Evolutionary conservation across 306 rosid species (phyloP), one percentile per base, ranked within the genome.

Genomic region (Crataegus laevigata): DNA sequence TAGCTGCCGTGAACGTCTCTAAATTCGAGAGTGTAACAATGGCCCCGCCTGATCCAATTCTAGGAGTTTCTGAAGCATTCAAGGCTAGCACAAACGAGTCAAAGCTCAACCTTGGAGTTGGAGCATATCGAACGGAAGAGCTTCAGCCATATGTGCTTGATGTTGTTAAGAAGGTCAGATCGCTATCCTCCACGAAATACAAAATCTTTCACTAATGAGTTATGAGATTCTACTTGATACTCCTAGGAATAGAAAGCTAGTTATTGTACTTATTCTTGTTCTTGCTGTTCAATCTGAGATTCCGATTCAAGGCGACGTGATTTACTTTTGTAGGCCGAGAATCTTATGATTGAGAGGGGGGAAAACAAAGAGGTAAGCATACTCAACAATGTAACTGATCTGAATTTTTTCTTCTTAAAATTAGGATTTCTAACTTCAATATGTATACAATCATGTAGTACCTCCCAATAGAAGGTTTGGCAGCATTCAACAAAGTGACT

Each of bases 1-100:
- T 84, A 70, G 92, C 85, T 58, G 84, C 93, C 0, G 91, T 88
- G 55, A 89, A 92, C 70, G 87, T 82, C 38, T 94, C 99, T 87
- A 89, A 88, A 76, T 94, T 94, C 71, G 99, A 94, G 80, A 93
- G 91, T 25, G 89, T 94, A 17, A 84, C 93, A 1, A 88, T 94
- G 99, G 99, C 99, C 69, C 96, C 96, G 61, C 96, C 99, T 10
- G 97, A 94, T 87, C 99, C 99, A 55, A 94, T 94, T 89, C 97
- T 94, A 50, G 99, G 97, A 77, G 99, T 94, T 73, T 94, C 99
- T n/a, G 99, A 94, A 84, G 99, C 99, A 26, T 94, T 90, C 71
- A 90, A 60, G 79, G 97, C 99, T 3, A 91, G 89, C 79, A 84
- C 87, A 0, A 83, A 84, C 11, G 89, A 79, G 45, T 79, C 58